Base-by-base conservation (phyloP, 257 asterid species). In the Solanum paucissectum region DNA sequence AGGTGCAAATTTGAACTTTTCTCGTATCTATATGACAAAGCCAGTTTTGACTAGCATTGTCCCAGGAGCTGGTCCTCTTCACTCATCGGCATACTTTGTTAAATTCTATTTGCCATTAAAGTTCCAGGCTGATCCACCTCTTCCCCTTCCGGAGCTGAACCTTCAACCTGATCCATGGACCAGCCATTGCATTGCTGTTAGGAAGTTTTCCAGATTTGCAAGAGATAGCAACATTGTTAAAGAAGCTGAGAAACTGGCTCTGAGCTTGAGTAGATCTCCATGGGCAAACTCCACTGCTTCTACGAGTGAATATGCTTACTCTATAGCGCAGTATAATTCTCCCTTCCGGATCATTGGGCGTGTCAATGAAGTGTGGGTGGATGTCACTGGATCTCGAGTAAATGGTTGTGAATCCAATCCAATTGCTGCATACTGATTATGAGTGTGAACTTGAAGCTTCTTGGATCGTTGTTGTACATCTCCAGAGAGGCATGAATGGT, bases 11-110 rank as follows among this genome's bases (percentile, higher is more conserved):
- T 86, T 96, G 89, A 96, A 96, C 93, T 89, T 20, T 49, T 93
- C 99, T 2, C 91, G 99, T 86, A 87, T 96, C 60, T 86, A 92
- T 32, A 91, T 96, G 93, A 95, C 98, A 1, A 91, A 88, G 81
- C 99, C 99, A 18, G 91, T 96, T 89, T 87, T 96, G 88, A 95
- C 99, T 9, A 96, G 98, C 93, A 90, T 93, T 6, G 98, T 93
- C 88, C 98, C 98, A 0, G 96, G 93, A 86, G 97, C 95, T 5
- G 98, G 99, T 32, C 99, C 98, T 66, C 95, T 96, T 55, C 96
- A 93, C 87, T 94, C 98, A 13, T 94, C 96, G 2, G 96, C 99
- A 13, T 94, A 94, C 93, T 83, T 68, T 23, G 94, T 94, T n/a
- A 91, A 87, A 69, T 85, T 94, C 36, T 93, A 95, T 49, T 87